Evolutionary conservation across 1,284 basidiomycete species (phyloP), one percentile per base, ranked within the genome.

Genomic region (Ceratobasidium sp.): DNA sequence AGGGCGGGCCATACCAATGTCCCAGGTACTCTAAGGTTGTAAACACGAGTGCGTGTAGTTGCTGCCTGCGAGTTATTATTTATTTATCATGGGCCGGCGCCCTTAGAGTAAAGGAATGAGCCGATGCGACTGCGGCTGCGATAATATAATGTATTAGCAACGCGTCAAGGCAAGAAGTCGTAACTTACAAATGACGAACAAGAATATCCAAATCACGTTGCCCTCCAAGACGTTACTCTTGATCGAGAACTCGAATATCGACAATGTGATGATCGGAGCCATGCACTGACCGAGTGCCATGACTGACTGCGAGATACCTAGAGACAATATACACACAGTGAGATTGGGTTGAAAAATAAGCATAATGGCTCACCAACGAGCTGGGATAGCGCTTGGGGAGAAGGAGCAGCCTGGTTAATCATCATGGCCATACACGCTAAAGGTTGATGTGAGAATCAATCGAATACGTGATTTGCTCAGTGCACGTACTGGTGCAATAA

Each of bases 381-480:
- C 22, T 37, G 68, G 19, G 68, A 58, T 29, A 72, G 46, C 8
- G 54, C 68, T 19, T 61, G 27, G 27, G 68, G 68, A 29, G 68
- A 48, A 31, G 68, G 68, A 9, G 56, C 56, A 22, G 68, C 68
- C 37, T 72, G 56, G 56, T 72, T 72, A 9, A 61, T 61, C 68
- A 72, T 72, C 56, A 72, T 72, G 41, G 49, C 68, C 56, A 72
- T 61, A 46, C 68, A 72, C 31, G 56, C 68, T 72, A 29, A 46
- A 16, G 22, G n/a, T 9, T 34, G 14, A 19, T 34, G 24, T 56
- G 5, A 56, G 54, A 31, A 27, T 22, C 2, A 48, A 22, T 51
- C 27, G 19, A 29, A 37, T 31, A 46, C n/a, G 56, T 49, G 9
- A 27, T 14, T 39, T 19, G 19, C 3, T 37, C 9, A 8, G 39